A percentile compares a stretch with the other conserved stretches of the same genome.
phyloP scores from a whole-genome alignment of 73 alveolate species.

The Paramecium sonneborni region DNA sequence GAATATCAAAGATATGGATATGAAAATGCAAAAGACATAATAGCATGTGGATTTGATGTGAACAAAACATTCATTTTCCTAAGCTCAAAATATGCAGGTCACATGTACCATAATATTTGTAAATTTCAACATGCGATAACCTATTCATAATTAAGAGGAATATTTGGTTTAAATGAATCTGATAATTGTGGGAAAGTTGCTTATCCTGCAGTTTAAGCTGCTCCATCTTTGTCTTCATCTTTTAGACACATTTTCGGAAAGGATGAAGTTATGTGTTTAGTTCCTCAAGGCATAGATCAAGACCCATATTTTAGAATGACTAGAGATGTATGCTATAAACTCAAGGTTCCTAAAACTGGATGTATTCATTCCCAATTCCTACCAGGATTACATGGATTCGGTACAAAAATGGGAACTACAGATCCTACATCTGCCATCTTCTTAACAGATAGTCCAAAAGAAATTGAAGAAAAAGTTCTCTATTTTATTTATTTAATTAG shows the following conservation, averaged over 20 bases:
- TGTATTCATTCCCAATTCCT: slow-evolving; percentile 93
- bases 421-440: slow-evolving; percentile 82
- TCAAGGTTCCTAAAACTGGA: slow-evolving; percentile 95
- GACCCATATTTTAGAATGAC: slow-evolving; percentile 99
- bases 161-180: slow-evolving; percentile 96
- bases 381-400: slow-evolving; percentile 97
- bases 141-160: slow-evolving; percentile 81
- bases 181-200: slow-evolving; percentile 98
- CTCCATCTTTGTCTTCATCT: slow-evolving; percentile 95
- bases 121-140: slow-evolving; percentile 92
- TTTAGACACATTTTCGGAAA: slow-evolving; percentile 93
- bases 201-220: slow-evolving; percentile 99
- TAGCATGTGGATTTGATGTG: slow-evolving; percentile 99
- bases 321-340: slow-evolving; percentile 96
- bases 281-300: slow-evolving; percentile 99
- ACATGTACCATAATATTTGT: slow-evolving; percentile 91
- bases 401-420: slow-evolving; percentile 85
- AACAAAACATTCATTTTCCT: slow-evolving; percentile 98
- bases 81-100: slow-evolving; percentile 93
- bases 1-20: slow-evolving; percentile 85
- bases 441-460: slow-evolving; percentile 87
- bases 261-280: slow-evolving; percentile 89
- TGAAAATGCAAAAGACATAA: slow-evolving; percentile 98
- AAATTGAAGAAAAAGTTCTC: slow-evolving; percentile 85
- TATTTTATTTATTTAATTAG: not conserved